Base-by-base conservation (phyloP, 257 asterid genomes). In the Jacaranda copaia region DNA sequence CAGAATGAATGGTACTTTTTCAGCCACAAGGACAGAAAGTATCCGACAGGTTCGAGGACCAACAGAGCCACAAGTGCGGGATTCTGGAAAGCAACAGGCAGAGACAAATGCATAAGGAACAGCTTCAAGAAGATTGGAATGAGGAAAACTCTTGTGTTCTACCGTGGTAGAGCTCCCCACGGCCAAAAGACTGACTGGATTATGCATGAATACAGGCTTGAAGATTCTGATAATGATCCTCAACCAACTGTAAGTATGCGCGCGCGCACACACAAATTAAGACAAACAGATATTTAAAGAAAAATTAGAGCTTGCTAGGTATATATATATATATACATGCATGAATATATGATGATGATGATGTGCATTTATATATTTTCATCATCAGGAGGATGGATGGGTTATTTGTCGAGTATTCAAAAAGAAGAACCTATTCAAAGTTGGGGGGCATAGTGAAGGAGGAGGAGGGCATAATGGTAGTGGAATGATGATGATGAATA, bases 101-200 rank as follows among this genome's bases (percentile, higher is more conserved):
- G 98, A 6, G 97, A 93, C 83, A 93, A 93, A 79, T 90, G 96
- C 92, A 88, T 93, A 35, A 82, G 97, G 68, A 90, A 88, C 89
- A 87, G 58, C 82, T 83, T 78, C 78, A 85, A 81, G 58, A 93
- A 92, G 84, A 93, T 93, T 59, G 98, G 98, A 0, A 93, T 92
- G 98, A 84, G 98, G 52, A 93, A 93, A 83, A 93, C 98, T 70
- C 85, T 93, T 1, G 98, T 93, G 19, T 93, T 93, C 86, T 93
- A 93, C 80, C 83, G 96, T 12, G 98, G 98, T 1, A 65, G 98
- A 66, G 98, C 98, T 46, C 98, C 98, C 49, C 97, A 92, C 81
- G 98, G 98, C 72, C 96, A 88, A 38, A 93, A 92, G 78, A 89
- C 97, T 12, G 97, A 92, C 39, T 93, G 97, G 98, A 93, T 93